A percentile compares a stretch with the other conserved stretches of the same genome.
phyloP scores from a whole-genome alignment of 1,284 basidiomycete species.

The Moniliella sp. region DNA sequence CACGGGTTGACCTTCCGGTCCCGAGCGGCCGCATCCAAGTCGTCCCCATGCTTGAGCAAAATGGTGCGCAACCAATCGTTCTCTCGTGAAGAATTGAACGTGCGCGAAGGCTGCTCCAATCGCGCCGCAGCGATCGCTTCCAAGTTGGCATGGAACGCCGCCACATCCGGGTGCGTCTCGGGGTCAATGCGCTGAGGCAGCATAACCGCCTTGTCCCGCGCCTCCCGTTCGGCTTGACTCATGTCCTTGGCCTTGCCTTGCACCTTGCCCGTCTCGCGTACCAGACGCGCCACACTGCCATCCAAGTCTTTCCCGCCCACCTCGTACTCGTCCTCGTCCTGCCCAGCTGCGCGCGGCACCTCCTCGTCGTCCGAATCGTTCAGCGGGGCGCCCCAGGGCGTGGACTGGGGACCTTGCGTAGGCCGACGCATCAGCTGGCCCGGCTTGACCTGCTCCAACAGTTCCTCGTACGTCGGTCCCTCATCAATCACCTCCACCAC shows the following conservation, averaged over 20 bases:
- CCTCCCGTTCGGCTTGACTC: background rate
- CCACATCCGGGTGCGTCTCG: no score
- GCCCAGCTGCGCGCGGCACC: no score
- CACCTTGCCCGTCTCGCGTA: background rate
- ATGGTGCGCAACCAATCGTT: constrained; percentile 47
- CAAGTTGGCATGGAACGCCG: constrained; percentile 34
- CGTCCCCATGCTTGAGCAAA: constrained; percentile 49
- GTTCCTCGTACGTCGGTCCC: no score
- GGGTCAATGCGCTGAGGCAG: no score
- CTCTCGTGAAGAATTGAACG: constrained; percentile 54
- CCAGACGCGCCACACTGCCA: background rate
- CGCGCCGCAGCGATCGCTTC: constrained; percentile 36
- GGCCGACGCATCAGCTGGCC: no score
- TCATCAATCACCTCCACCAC: background rate
- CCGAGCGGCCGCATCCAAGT: constrained; percentile 54
- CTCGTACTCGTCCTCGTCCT: no score
- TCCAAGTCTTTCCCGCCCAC: no score
- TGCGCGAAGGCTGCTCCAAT: constrained; percentile 38
- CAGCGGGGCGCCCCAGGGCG: constrained; percentile 31
- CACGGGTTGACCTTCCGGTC: constrained; percentile 60
- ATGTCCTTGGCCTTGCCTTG: background rate
- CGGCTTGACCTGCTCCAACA: no score
- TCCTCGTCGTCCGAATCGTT: constrained; percentile 3
- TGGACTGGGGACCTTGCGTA: no score
- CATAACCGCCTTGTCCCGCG: no score